Evolutionary conservation across 306 rosid species (phyloP).

Genomic region (Citrullus amarus): DNA sequence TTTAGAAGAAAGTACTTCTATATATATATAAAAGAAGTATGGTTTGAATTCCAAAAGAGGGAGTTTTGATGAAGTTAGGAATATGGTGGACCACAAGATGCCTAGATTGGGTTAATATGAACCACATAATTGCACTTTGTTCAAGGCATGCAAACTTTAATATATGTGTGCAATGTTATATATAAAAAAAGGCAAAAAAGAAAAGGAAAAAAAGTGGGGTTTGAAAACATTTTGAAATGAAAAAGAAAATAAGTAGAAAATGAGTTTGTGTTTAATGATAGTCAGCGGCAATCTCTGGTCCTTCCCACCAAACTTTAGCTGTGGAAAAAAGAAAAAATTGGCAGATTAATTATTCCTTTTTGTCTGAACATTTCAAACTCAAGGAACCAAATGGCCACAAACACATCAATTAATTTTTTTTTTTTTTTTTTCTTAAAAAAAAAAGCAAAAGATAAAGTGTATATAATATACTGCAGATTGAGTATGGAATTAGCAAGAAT

Average conservation of each 20-base stretch:
- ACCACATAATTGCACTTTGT: neutral
- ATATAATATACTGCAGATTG: constrained; percentile 13
- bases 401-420: too few species aligned
- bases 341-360: neutral
- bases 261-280: constrained; percentile 4
- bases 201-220: neutral
- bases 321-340: neutral
- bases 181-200: too few species aligned
- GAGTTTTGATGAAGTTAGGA: neutral
- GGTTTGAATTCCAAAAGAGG: constrained; percentile 5
- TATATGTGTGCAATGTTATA: neutral
- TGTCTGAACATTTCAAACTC: neutral
- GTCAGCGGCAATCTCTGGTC: constrained; percentile 4
- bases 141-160: constrained; percentile 1
- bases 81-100: constrained; percentile 5
- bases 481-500: constrained; percentile 45
- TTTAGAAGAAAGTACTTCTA: neutral
- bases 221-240: neutral
- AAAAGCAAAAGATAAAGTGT: constrained; percentile 8
- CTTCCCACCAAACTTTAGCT: constrained; percentile 1
- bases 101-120: neutral
- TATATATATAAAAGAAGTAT: neutral
- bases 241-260: neutral
- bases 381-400: constrained; percentile 13
- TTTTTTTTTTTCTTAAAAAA: too few species aligned